Base-by-base conservation (phyloP, 129 eudicot species). In the Erigeron canadensis region DNA sequence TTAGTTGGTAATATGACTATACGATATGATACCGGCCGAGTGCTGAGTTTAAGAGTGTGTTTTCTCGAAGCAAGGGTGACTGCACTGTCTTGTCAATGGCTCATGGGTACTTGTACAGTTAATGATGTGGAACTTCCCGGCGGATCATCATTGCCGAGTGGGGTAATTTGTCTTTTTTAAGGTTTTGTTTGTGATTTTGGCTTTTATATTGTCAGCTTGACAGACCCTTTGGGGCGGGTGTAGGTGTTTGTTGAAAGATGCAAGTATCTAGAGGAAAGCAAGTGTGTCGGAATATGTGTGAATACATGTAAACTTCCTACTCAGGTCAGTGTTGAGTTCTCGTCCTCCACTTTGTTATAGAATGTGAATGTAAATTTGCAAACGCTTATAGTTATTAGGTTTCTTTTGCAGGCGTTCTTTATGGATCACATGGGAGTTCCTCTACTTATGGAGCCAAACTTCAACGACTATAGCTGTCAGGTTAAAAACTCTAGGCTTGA, bases 301-400 rank as follows among this genome's bases (percentile, higher is more conserved):
- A 93, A 93, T 77, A 93, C 98, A 23, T 93, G 98, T 67, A 93
- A 93, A 77, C 90, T 93, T 46, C 98, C 98, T 16, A 93, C 98
- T 46, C 98, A 93, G 95, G 98, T 89, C 45, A 65, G 85, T 51
- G 11, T 21, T 16, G 2, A 11, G 23, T 51, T 45, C 34, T 1
- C 46, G n/a, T 63, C 28, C 12, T 1, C 46, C 11, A 8, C 47
- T 56, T 57, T 16, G 18, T 4, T 42, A 13, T 70, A 22, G 15
- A 55, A 43, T 55, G 16, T 66, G 67, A 75, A 22, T 39, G 1
- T 45, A 17, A 16, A 9, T 69, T 0, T 71, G 7, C 16, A 62
- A 1, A 17, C 55, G 70, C 4, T 37, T 50, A 38, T 9, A 54
- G 75, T 71, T 60, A 48, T 55, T 7, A 16, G 60, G 22, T 61